Evolutionary conservation across 192 early-diverging fungal species (phyloP).

Genomic region (Chytriomyces sp.): DNA sequence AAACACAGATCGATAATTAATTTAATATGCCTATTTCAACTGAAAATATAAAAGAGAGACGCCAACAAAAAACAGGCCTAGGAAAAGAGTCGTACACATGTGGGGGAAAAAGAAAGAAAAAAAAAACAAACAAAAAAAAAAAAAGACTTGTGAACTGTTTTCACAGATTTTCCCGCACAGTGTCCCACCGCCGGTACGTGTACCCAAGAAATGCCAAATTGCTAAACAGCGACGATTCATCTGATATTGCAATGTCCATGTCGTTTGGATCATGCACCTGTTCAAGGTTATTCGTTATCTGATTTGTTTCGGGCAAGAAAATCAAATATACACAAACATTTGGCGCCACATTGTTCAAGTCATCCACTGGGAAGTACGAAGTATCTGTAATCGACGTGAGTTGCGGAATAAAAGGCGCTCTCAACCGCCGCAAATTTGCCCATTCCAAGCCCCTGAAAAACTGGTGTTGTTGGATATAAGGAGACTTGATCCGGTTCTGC

Average conservation of each 20-base stretch:
- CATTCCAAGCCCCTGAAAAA: constrained; percentile 96
- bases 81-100: no score
- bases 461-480: constrained; percentile 89
- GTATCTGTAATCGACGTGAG: constrained; percentile 96
- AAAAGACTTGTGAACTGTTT: background rate
- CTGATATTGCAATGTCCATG: constrained; percentile 74
- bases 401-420: constrained; percentile 92
- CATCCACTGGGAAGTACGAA: constrained; percentile 96
- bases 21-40: no score
- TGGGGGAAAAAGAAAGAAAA: no score
- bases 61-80: no score
- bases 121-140: no score
- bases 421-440: constrained; percentile 78
- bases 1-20: no score
- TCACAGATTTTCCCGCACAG: constrained; percentile 57
- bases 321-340: constrained; percentile 33
- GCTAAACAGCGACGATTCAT: constrained; percentile 67
- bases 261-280: constrained; percentile 72
- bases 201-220: constrained; percentile 99
- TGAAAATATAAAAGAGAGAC: no score
- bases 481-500: constrained; percentile 79
- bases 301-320: no score
- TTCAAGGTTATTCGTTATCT: no score
- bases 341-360: constrained; percentile 64
- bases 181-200: constrained; percentile 91